Conservation (phyloP, 345 rosid species). For the Syzygium oleosum region DNA sequence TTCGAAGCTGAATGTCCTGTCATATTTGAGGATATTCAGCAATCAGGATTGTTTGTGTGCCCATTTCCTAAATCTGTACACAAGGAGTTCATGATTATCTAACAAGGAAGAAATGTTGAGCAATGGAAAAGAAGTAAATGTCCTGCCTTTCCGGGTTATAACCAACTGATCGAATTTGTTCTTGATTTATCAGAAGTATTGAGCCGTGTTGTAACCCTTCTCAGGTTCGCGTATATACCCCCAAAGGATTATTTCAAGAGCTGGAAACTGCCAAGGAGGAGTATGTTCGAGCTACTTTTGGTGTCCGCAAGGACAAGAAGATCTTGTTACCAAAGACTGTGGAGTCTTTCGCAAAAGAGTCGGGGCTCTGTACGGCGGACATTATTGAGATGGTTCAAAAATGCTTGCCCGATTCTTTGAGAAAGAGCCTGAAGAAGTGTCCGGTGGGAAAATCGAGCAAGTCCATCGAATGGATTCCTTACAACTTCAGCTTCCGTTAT, state of each 20-base stretch:
- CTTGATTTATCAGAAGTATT: not conserved
- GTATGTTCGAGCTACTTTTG: slow-evolving; percentile 68
- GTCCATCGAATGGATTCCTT: slow-evolving; percentile 83
- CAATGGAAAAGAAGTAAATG: not conserved
- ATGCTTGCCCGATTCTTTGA: slow-evolving; percentile 52
- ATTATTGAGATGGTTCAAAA: slow-evolving; percentile 60
- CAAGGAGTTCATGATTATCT: not conserved
- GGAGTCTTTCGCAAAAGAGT: slow-evolving; percentile 68
- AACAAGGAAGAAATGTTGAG: not conserved
- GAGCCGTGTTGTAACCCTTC: not conserved
- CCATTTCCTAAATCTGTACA: not conserved
- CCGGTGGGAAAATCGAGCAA: slow-evolving; percentile 52
- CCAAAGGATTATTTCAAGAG: slow-evolving; percentile 67
- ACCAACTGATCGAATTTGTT: not conserved
- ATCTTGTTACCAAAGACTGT: slow-evolving; percentile 70
- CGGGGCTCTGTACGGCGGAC: slow-evolving; percentile 44
- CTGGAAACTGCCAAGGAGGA: slow-evolving; percentile 84
- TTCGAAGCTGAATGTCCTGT: not conserved
- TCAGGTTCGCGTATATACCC: slow-evolving; percentile 81
- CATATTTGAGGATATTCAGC: not conserved
- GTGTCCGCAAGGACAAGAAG: slow-evolving; percentile 63
- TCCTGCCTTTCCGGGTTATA: not conserved
- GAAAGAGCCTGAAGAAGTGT: slow-evolving; percentile 42
- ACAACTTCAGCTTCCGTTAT: slow-evolving; percentile 79
- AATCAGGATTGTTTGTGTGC: not conserved